Base-by-base conservation (phyloP, 108 stramenopile genomes). In the Stephanodiscus triporus region DNA sequence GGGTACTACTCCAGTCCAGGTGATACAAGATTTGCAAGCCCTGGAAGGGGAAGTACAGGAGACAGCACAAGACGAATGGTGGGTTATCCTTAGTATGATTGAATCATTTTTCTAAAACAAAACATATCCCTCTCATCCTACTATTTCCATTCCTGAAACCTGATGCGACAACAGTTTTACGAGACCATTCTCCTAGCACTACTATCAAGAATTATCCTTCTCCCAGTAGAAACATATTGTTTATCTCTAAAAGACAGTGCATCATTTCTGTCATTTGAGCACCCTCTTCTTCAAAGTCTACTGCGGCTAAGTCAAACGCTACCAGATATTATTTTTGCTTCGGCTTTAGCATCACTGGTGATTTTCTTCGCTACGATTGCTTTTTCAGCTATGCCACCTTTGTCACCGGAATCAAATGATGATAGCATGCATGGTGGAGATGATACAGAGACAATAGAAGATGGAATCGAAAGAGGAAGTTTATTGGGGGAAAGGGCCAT, bases 51-150 rank as follows among this genome's bases (percentile, higher is more conserved):
- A 37, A 80, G 79, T 70, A 50, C 72, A 30, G 79, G 79, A 40
- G 79, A 80, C 56, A 64, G 68, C 68, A 80, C 73, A 17, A 73
- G 79, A 36, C 64, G 79, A 29, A 63, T 69, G 73, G 79, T 80
- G 62, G 55, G 78, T 66, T 26, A 27, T 66, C 29, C 26, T 23
- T 36, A 34, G 29, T 19, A 14, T 38, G 13, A 27, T 19, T 32
- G 7, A 40, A 43, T 62, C 16, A 16, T 26, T 43, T 45, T 63
- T 19, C 20, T 23, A 26, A 43, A 45, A 43, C 3, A 45, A 17
- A 9, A 10, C 23, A 2, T 8, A 19, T 9, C 8, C 24, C 9
- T 30, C 45, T 29, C 19, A 26, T 19, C 48, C 42, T 14, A 66
- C 24, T 36, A 32, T 50, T 54, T 40, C 17, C 1, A 51, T 62